Evolutionary conservation across 805 yeast genomes (phyloP), one percentile per base, ranked within the genome.

Genomic region (Hanseniaspora guilliermondii): DNA sequence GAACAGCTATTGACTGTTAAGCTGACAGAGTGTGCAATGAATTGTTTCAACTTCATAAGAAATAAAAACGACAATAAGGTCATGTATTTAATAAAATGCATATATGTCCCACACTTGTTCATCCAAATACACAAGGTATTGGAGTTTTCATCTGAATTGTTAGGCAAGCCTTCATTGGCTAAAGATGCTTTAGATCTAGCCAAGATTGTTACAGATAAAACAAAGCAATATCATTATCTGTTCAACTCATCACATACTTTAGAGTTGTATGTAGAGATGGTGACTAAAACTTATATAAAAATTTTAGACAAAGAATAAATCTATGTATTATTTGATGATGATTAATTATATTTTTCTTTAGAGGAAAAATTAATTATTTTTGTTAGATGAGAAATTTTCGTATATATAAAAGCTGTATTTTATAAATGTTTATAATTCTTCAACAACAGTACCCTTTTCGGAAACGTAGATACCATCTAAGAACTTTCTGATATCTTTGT

Each of bases 401-500:
- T n/a, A 35, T 16, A 21, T 39, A 33, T 40, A 24, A 11, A 33
- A 8, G 17, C 21, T 32, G 33, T 30, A 32, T 30, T 53, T 36
- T 19, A 46, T 30, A 22, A 35, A 52, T 33, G 37, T 48, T 66
- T 69, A 71, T 27, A 64, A 65, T 47, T 83, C 89, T 72, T 82
- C 86, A 62, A 76, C 85, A 71, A 91, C 79, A 73, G 78, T 77
- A 70, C 96, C 95, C 77, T 85, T 85, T 78, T 85, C 94, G 65
- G 97, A 89, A 69, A 91, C 98, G 76, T 91, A 91, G 79, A 91
- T 89, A 88, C 99, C 99, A 76, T 94, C 98, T 82, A 93, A 85
- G 83, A 91, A 91, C 83, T 91, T 91, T 79, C 98, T 87, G 89
- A 93, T 91, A 93, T 91, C 98, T 91, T 93, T 93, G 93, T 91